phyloP scores from a whole-genome alignment of 768 basidiomycete species.

The Russula olivacea region DNA sequence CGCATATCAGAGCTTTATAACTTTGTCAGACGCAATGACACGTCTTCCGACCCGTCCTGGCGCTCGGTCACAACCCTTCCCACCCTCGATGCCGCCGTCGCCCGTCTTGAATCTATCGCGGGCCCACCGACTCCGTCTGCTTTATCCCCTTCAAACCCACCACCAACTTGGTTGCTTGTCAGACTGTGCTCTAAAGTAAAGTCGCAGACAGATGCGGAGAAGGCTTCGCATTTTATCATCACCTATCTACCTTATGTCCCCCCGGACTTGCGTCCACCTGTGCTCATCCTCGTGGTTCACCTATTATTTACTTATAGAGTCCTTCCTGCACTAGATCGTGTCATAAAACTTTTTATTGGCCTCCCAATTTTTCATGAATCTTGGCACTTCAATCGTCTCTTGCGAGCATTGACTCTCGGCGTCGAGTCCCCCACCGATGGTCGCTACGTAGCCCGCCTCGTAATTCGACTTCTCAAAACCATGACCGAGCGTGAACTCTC shows the following conservation, averaged over 20 bases:
- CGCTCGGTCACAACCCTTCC: background rate
- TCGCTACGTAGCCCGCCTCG: slow-evolving; percentile 7
- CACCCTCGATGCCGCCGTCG: slow-evolving; percentile 7
- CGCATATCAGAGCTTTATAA: background rate
- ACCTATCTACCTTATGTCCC: slow-evolving; percentile 35
- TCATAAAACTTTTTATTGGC: slow-evolving; percentile 35
- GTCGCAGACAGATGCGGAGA: slow-evolving; percentile 42
- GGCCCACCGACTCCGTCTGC: background rate
- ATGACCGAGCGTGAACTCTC: slow-evolving; percentile 21
- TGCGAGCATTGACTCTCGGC: slow-evolving; percentile 19
- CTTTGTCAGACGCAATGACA: background rate
- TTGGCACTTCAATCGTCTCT: slow-evolving; percentile 26
- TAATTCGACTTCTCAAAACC: slow-evolving; percentile 11
- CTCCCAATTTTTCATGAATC: slow-evolving; percentile 26
- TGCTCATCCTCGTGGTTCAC: slow-evolving; percentile 43
- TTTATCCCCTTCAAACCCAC: background rate
- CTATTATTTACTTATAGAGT: slow-evolving; percentile 49
- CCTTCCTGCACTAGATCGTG: slow-evolving; percentile 39
- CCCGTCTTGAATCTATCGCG: slow-evolving; percentile 2
- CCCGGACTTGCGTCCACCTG: slow-evolving; percentile 35
- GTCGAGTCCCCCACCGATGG: slow-evolving; percentile 11
- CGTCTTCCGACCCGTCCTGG: background rate
- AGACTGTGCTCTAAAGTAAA: slow-evolving; percentile 44
- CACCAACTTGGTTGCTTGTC: slow-evolving; percentile 53
- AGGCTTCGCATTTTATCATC: slow-evolving; percentile 40